Percentiles rank a stretch among this genome's conserved stretches.
Evolutionary conservation across 768 basidiomycete species (phyloP).

Genomic region (Lentinus tigrinus): DNA sequence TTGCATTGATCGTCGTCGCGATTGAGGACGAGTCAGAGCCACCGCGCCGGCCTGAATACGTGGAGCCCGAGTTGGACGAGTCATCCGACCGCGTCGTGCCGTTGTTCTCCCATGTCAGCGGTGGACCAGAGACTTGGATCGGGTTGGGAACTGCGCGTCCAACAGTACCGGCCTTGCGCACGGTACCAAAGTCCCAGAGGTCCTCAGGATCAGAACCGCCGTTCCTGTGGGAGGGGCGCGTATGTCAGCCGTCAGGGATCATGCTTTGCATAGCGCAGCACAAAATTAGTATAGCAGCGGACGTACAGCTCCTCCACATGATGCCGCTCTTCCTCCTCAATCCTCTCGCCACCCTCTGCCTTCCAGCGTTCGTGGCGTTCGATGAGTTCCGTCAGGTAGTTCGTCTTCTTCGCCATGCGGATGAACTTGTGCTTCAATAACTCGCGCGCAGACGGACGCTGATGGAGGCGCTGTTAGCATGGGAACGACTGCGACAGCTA

Average conservation of each 20-base stretch:
- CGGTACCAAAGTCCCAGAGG: constrained; percentile 97
- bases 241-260: neutral
- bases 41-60: constrained; percentile 21
- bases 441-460: constrained; percentile 95
- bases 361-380: constrained; percentile 94
- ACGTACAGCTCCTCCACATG: constrained; percentile 64
- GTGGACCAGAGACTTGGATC: constrained; percentile 60
- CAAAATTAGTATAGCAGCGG: neutral
- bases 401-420: constrained; percentile 91
- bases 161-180: constrained; percentile 75
- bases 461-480: constrained; percentile 13
- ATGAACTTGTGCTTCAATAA: constrained; percentile 96
- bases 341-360: constrained; percentile 78
- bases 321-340: constrained; percentile 69
- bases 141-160: constrained; percentile 59
- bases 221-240: constrained; percentile 37
- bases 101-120: constrained; percentile 81
- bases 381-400: constrained; percentile 92
- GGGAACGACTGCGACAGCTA: neutral
- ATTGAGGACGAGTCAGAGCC: constrained; percentile 28
- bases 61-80: constrained; percentile 42
- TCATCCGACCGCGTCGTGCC: constrained; percentile 41
- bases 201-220: constrained; percentile 68
- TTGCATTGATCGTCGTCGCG: constrained; percentile 45
- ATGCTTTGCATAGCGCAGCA: neutral